Evolutionary conservation across 345 rosid genomes (phyloP).

Genomic region (Hirschfeldia incana): DNA sequence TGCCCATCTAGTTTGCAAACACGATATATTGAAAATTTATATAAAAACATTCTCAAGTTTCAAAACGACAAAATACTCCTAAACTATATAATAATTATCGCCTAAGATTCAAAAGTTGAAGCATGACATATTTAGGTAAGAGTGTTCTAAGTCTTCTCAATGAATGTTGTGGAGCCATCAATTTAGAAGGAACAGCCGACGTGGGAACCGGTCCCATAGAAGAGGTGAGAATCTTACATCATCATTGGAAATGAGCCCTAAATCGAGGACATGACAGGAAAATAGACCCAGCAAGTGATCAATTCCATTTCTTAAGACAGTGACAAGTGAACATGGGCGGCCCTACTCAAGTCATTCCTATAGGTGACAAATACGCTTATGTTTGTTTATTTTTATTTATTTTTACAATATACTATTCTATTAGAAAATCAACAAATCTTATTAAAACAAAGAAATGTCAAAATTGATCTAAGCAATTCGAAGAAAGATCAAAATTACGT

Average conservation of each 20-base stretch:
- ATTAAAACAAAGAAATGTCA: not conserved
- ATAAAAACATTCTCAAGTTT: not conserved
- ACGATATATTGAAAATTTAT: not conserved
- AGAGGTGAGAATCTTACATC: conserved; percentile 30
- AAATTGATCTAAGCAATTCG: not conserved
- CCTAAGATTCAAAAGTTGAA: not conserved
- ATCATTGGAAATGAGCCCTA: conserved; percentile 37
- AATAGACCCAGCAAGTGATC: conserved; percentile 6
- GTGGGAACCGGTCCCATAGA: conserved; percentile 6
- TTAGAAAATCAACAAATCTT: not conserved
- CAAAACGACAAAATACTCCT: not conserved
- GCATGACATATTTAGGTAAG: not conserved
- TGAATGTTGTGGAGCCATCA: conserved; percentile 5
- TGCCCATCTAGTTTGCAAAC: conserved; percentile 12
- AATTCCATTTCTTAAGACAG: conserved; percentile 18
- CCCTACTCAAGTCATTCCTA: conserved; percentile 37
- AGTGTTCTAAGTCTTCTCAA: not conserved
- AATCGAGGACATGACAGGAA: conserved; percentile 13
- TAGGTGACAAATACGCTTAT: conserved; percentile 28
- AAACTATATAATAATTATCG: not conserved
- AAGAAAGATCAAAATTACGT: not conserved
- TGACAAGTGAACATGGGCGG: conserved; percentile 37
- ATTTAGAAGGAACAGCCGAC: conserved; percentile 24
- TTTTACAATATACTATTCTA: not conserved
- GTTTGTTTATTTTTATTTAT: not conserved